A percentile compares a stretch with the other conserved stretches of the same genome.
phyloP scores from a whole-genome alignment of 208 protist species.

The Trypanosoma lewisi region DNA sequence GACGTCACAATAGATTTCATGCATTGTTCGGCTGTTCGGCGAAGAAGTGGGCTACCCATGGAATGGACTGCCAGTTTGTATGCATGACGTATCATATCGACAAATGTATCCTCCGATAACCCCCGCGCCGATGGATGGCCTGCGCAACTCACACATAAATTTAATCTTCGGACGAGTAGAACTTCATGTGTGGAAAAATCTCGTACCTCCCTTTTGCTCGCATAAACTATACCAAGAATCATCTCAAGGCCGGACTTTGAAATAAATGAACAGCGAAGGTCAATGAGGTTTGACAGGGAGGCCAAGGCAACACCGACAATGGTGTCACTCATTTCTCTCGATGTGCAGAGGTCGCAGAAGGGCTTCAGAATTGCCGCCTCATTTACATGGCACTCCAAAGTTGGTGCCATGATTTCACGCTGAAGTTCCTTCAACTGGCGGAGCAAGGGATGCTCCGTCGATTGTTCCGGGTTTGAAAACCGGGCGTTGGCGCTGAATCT shows the following conservation, averaged over 20 bases:
- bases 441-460: conserved; percentile 30
- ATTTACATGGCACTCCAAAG: conserved; percentile 26
- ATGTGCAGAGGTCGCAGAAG: conserved; percentile 66
- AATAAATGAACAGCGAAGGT: conserved; percentile 62
- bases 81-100: conserved; percentile 34
- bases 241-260: conserved; percentile 42
- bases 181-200: conserved; percentile 67
- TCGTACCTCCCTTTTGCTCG: conserved; percentile 28
- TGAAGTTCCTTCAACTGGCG: conserved; percentile 25
- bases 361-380: conserved; percentile 55
- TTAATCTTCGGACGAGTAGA: conserved; percentile 44
- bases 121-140: conserved; percentile 32
- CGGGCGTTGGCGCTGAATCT: conserved; percentile 29
- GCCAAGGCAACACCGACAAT: conserved; percentile 70
- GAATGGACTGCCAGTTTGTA: conserved; percentile 39
- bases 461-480: conserved; percentile 17
- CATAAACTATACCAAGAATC: conserved; percentile 45
- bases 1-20: conserved; percentile 54
- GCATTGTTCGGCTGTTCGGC: conserved; percentile 44
- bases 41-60: conserved; percentile 41
- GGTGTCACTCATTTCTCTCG: conserved; percentile 49
- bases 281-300: conserved; percentile 66
- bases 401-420: conserved; percentile 12
- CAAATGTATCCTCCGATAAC: conserved; percentile 36
- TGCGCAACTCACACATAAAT: conserved; percentile 50